These are phyloP conservation scores for Populus alba DNA, from an alignment of 345 rosid species.

Conservation along the genomic window DNA sequence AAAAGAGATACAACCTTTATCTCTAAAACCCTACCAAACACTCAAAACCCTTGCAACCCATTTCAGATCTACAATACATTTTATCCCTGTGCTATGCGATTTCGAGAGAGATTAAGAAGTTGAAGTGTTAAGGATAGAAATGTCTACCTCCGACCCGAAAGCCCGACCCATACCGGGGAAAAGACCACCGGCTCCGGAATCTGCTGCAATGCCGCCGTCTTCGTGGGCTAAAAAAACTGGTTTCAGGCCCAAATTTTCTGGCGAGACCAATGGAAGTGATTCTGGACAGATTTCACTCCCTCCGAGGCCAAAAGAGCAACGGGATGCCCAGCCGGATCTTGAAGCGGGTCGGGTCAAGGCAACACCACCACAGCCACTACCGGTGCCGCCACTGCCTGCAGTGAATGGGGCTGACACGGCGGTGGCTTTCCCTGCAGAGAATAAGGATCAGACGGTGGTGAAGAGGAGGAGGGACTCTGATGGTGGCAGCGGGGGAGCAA, in stretches of 20 bases:
- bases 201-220: slow-evolving; percentile 80
- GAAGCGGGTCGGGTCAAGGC: slow-evolving; percentile 53
- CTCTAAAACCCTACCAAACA: neutral
- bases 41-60: slow-evolving; percentile 14
- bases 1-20: neutral
- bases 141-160: slow-evolving; percentile 74
- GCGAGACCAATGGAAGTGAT: slow-evolving; percentile 74
- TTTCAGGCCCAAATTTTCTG: slow-evolving; percentile 92
- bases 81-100: neutral
- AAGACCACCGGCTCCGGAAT: slow-evolving; percentile 71
- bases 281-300: slow-evolving; percentile 68
- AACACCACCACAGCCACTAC: slow-evolving; percentile 12
- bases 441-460: slow-evolving; percentile 60
- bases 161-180: slow-evolving; percentile 64
- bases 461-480: slow-evolving; percentile 87
- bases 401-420: slow-evolving; percentile 24
- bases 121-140: slow-evolving; percentile 17
- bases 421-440: slow-evolving; percentile 15
- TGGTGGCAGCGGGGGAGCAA: slow-evolving; percentile 36
- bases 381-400: slow-evolving; percentile 1
- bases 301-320: slow-evolving; percentile 40
- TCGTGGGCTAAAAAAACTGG: slow-evolving; percentile 96
- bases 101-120: slow-evolving; percentile 1
- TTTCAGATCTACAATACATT: slow-evolving; percentile 31
- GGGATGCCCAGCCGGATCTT: slow-evolving; percentile 56